Conservation (phyloP, 495 filamentous ascomycete genomes). For the Lepraria neglecta region DNA sequence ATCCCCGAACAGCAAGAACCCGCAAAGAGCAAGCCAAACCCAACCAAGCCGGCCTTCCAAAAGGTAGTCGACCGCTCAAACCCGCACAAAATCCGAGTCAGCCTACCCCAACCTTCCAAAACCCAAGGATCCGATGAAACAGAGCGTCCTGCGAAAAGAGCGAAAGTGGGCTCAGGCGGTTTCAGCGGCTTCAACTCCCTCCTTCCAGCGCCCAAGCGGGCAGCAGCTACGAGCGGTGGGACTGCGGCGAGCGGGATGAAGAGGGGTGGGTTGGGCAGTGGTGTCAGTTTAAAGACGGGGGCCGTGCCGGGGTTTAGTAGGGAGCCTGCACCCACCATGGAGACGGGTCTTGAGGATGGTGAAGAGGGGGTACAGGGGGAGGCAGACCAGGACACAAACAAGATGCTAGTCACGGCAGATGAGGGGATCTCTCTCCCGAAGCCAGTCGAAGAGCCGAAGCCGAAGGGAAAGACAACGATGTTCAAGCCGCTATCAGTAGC, state of each 20-base stretch:
- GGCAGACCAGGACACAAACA: neutral
- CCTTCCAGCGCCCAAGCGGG: slow-evolving; percentile 76
- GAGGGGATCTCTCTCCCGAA: slow-evolving; percentile 28
- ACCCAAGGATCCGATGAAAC: slow-evolving; percentile 40
- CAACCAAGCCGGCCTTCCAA: slow-evolving; percentile 53
- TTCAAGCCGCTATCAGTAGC: slow-evolving; percentile 82
- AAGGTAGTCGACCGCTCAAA: slow-evolving; percentile 74
- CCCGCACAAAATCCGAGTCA: slow-evolving; percentile 75
- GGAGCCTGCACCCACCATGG: slow-evolving; percentile 29
- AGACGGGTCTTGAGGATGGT: slow-evolving; percentile 16
- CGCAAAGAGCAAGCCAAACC: slow-evolving; percentile 30
- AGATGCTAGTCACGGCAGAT: neutral
- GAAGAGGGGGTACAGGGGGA: slow-evolving; percentile 2
- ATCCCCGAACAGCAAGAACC: slow-evolving; percentile 31
- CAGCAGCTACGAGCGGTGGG: slow-evolving; percentile 61
- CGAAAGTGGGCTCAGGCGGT: slow-evolving; percentile 49
- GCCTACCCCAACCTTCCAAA: slow-evolving; percentile 51
- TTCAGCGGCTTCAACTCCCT: slow-evolving; percentile 79
- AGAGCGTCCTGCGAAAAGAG: slow-evolving; percentile 66
- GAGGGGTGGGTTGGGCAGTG: slow-evolving; percentile 38
- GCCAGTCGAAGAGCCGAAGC: slow-evolving; percentile 54
- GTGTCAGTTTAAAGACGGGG: slow-evolving; percentile 71
- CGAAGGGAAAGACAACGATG: slow-evolving; percentile 72
- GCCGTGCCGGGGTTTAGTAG: slow-evolving; percentile 72
- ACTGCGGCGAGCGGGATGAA: slow-evolving; percentile 30